Percentiles rank a stretch among this genome's conserved stretches.
Evolutionary conservation across 129 eudicot genomes (phyloP).

Genomic region (Lactuca saligna): DNA sequence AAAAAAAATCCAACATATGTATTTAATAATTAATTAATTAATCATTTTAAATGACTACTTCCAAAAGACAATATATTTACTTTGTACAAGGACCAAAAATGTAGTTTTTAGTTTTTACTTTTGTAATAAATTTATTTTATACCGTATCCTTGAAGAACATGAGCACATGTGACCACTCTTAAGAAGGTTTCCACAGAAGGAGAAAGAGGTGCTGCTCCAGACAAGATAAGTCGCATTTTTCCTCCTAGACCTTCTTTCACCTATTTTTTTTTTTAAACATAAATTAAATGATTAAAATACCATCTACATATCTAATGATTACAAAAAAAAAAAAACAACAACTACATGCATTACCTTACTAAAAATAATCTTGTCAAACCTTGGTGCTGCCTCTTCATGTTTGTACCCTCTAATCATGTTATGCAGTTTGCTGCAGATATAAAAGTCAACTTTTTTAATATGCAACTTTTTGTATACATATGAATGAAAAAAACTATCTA

Average conservation of each 20-base stretch:
- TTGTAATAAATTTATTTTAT: neutral
- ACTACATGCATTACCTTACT: slow-evolving; percentile 59
- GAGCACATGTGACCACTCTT: slow-evolving; percentile 88
- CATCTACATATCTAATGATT: too few relatives aligned
- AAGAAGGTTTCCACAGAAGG: slow-evolving; percentile 78
- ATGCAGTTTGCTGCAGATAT: slow-evolving; percentile 66
- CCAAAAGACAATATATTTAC: too few relatives aligned
- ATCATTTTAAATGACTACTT: too few relatives aligned
- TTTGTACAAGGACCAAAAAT: neutral
- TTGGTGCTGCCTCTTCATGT: slow-evolving; percentile 86
- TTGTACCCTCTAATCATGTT: slow-evolving; percentile 80
- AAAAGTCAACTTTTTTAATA: too few relatives aligned
- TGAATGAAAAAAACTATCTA: neutral
- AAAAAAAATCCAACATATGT: neutral
- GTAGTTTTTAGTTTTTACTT: neutral
- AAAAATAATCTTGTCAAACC: slow-evolving; percentile 79
- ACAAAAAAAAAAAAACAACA: neutral
- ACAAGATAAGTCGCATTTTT: slow-evolving; percentile 73
- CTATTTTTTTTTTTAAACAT: slow-evolving; percentile 25
- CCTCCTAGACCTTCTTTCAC: slow-evolving; percentile 97
- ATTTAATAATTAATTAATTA: too few relatives aligned
- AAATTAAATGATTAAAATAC: too few relatives aligned
- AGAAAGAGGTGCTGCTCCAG: slow-evolving; percentile 97
- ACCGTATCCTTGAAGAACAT: slow-evolving; percentile 99
- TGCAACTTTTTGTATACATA: neutral